Conservation (phyloP, 208 protist species). For the Wallacemonas sp. region DNA sequence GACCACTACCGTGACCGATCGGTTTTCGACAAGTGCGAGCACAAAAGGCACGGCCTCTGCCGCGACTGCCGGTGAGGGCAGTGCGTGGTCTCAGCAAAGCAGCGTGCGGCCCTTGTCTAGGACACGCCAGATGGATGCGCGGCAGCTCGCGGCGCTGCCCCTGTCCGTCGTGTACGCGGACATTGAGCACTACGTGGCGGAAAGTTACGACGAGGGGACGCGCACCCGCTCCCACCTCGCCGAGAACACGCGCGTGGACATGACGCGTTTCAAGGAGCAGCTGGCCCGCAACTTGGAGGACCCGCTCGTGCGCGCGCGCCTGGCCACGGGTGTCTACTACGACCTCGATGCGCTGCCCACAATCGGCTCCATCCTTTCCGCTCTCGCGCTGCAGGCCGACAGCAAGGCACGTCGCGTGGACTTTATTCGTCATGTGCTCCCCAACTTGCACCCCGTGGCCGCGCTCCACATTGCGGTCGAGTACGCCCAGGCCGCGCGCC, state of each 20-base stretch:
- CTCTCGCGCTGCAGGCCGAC: constrained; percentile 4
- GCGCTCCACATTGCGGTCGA: constrained; percentile 63
- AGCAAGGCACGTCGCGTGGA: constrained; percentile 27
- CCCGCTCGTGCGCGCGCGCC: constrained; percentile 35
- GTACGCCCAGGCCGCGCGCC: constrained; percentile 43
- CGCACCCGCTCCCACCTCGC: neutral
- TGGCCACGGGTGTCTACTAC: constrained; percentile 76
- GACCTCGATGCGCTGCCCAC: constrained; percentile 52
- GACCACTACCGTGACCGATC: no score
- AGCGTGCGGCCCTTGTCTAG: neutral
- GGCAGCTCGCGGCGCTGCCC: neutral
- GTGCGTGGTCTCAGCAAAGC: no score
- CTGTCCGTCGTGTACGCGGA: neutral
- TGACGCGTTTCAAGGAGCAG: neutral
- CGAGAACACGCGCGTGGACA: neutral
- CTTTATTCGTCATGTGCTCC: constrained; percentile 66
- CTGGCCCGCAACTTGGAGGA: constrained; percentile 25
- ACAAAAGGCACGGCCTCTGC: no score
- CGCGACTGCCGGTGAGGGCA: no score
- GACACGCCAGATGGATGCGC: neutral
- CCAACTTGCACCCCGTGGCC: constrained; percentile 75
- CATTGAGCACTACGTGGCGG: constrained; percentile 2
- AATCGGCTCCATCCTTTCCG: constrained; percentile 41
- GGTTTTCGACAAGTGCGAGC: no score
- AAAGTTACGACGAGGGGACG: neutral